These are phyloP conservation scores for Byssochlamys sp. DNA, from an alignment of 2,329 filamentous ascomycete genomes.

Conservation along the genomic window DNA sequence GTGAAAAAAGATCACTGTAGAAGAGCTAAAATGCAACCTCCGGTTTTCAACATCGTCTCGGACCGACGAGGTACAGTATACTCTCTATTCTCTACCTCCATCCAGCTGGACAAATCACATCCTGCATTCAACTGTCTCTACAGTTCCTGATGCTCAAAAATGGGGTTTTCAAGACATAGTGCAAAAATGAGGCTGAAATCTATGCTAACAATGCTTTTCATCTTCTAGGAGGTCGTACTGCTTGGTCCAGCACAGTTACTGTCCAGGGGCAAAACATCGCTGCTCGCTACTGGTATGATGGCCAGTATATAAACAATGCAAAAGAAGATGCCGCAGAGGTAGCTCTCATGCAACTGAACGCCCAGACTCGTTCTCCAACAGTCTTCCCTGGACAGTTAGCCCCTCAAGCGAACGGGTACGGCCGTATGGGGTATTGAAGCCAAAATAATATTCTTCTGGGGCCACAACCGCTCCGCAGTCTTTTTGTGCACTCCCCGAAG, in stretches of 20 bases:
- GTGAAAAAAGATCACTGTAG: conserved; percentile 47
- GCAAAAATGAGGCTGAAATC: conserved; percentile 6
- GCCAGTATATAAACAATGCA: conserved; percentile 75
- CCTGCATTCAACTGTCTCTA: not conserved
- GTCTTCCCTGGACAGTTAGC: conserved; percentile 17
- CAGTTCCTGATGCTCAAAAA: not conserved
- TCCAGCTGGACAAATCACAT: conserved; percentile 7
- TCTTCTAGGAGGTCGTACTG: conserved; percentile 67
- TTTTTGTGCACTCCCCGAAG: not conserved
- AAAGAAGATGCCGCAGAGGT: conserved; percentile 85
- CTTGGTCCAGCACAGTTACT: conserved; percentile 76
- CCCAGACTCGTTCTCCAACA: conserved; percentile 14
- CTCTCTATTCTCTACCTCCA: conserved; percentile 11
- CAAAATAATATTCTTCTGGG: not conserved
- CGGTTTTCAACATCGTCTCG: conserved; percentile 61
- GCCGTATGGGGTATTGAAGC: conserved; percentile 3
- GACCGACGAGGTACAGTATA: conserved; percentile 58
- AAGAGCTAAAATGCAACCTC: conserved; percentile 43
- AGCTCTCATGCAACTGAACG: conserved; percentile 39
- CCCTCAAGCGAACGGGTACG: conserved; percentile 11
- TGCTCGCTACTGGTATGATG: conserved; percentile 88
- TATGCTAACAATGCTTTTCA: conserved; percentile 15
- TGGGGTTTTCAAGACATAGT: not conserved
- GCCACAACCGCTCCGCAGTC: not conserved
- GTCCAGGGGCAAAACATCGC: conserved; percentile 55